These are phyloP conservation scores for Cyclotella baltica DNA, from an alignment of 108 stramenopile genomes.

Conservation along the genomic window DNA sequence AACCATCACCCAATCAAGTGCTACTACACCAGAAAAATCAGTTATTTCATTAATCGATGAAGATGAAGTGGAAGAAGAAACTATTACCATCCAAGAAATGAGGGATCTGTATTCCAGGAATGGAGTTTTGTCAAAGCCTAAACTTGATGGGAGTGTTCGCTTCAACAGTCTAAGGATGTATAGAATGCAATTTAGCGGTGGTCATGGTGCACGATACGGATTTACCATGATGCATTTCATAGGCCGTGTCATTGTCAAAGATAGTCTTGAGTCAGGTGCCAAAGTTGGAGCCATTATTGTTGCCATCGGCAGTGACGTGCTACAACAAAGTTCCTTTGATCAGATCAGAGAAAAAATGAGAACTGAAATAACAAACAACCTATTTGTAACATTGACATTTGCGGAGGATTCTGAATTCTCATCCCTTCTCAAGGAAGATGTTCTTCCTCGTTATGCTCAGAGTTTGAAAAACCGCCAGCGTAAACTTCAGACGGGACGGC, in stretches of 20 bases:
- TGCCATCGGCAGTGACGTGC: conserved; percentile 53
- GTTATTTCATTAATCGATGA: conserved; percentile 39
- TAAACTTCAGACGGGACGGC: background rate
- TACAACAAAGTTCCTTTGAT: conserved; percentile 27
- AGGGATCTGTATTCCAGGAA: conserved; percentile 2
- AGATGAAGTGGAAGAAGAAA: conserved; percentile 20
- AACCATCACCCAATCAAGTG: background rate
- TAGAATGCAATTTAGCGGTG: conserved; percentile 19
- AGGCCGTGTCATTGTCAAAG: conserved; percentile 5
- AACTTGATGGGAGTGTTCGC: conserved; percentile 17
- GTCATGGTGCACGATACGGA: conserved; percentile 8
- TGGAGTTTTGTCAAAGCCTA: background rate
- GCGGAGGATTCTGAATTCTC: conserved; percentile 48
- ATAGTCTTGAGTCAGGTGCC: background rate
- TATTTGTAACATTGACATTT: conserved; percentile 33
- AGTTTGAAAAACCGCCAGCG: background rate
- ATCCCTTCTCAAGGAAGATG: conserved; percentile 29
- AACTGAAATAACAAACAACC: conserved; percentile 15
- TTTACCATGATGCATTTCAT: conserved; percentile 9
- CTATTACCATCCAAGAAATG: conserved; percentile 27
- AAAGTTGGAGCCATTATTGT: conserved; percentile 33
- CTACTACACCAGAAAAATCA: conserved; percentile 12
- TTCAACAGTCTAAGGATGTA: conserved; percentile 5
- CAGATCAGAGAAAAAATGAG: conserved; percentile 6
- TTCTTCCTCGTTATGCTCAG: conserved; percentile 10